Base-by-base conservation (phyloP, 352 stramenopile species). In the Phytophthora hibernalis region DNA sequence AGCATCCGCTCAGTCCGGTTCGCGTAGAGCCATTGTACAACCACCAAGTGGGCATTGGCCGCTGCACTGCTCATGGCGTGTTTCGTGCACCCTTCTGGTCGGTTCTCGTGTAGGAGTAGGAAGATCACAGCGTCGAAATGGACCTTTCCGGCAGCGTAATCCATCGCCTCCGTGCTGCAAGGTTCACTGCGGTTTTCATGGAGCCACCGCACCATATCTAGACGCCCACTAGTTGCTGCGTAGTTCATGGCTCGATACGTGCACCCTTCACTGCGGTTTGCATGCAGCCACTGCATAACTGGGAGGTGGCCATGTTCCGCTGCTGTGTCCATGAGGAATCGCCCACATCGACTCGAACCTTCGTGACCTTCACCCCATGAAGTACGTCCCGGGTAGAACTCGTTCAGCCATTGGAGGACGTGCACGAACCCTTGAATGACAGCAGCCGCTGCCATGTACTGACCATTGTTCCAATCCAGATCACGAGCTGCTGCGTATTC, bases 251-350 rank as follows among this genome's bases (percentile, higher is more conserved):
- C 51, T 30, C 51, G 51, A 38, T 58, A 67, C 11, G 59, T 67
- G 59, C 59, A 66, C 12, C 59, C 59, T 54, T 66, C 44, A 26
- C 52, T 62, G 20, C 54, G 18, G 31, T 63, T 63, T 2, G 53
- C 47, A 33, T 70, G 61, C 1, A 70, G 28, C 53, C 61, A 70
- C 38, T 70, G 53, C 54, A 70, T 53, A 10, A 70, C 53, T 1
- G 45, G 45, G 30, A 65, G 54, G 30, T 70, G 61, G 1, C 61
- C 61, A 15, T 70, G 37, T n/a, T 59, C 47, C 0, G 37, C 44
- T 54, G 61, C 54, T n/a, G 40, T 65, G 31, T 70, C 54, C 62
- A 64, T 64, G 2, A 63, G 21, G 45, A 69, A 53, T 16, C 52
- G 52, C 35, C 61, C 53, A 21, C 61, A 67, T 5, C 51, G 59